Conservation (phyloP, 495 filamentous ascomycete genomes). For the Niebla homalea region DNA sequence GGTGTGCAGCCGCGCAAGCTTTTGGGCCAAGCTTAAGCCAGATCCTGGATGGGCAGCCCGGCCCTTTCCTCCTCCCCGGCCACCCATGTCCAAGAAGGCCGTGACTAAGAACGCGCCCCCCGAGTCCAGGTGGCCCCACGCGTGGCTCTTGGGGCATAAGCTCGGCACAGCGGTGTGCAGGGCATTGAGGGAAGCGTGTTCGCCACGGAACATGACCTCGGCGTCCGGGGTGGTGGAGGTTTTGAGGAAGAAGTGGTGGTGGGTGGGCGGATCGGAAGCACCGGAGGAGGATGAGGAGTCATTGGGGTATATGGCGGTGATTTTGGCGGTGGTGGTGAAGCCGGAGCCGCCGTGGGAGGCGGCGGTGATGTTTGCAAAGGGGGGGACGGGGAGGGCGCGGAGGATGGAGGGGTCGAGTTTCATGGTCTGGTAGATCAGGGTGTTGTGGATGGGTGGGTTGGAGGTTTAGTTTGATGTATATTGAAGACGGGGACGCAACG, state of each 20-base stretch:
- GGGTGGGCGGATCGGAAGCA: no score
- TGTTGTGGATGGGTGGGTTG: neutral
- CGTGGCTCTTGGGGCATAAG: slow-evolving; percentile 60
- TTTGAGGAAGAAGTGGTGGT: slow-evolving; percentile 68
- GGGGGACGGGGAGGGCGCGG: slow-evolving; percentile 51
- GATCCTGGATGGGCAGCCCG: slow-evolving; percentile 16
- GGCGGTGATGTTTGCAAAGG: slow-evolving; percentile 36
- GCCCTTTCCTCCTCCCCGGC: neutral
- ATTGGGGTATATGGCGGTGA: slow-evolving; percentile 36
- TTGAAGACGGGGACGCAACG: no score
- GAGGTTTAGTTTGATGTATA: neutral
- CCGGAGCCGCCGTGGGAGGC: slow-evolving; percentile 54
- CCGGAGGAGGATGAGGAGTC: neutral
- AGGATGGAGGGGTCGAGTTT: slow-evolving; percentile 46
- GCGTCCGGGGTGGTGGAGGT: slow-evolving; percentile 51
- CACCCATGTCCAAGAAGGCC: slow-evolving; percentile 60
- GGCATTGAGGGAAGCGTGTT: slow-evolving; percentile 72
- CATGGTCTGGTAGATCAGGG: neutral
- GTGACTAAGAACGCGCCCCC: slow-evolving; percentile 59
- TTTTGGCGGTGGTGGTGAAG: slow-evolving; percentile 60
- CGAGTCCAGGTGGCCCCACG: slow-evolving; percentile 48
- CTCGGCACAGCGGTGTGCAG: slow-evolving; percentile 56
- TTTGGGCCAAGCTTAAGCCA: slow-evolving; percentile 48
- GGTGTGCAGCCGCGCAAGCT: slow-evolving; percentile 68
- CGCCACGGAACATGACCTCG: slow-evolving; percentile 68